These are phyloP conservation scores for Globisporangium paddicum DNA, from an alignment of 352 stramenopile species.

Conservation along the genomic window DNA sequence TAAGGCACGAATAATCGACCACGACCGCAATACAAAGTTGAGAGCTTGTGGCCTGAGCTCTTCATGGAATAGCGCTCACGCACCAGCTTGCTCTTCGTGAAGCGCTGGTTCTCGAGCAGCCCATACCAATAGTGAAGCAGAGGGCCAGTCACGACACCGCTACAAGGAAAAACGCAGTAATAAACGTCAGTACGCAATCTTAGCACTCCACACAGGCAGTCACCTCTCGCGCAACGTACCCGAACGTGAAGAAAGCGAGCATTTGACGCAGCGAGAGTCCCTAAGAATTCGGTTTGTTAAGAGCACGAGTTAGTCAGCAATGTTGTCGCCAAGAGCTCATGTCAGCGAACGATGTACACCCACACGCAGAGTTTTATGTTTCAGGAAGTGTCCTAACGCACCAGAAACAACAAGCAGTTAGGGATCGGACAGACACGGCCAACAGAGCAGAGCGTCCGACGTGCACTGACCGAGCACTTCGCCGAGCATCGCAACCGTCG, in stretches of 20 bases:
- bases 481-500: constrained; percentile 49
- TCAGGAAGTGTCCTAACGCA: constrained; percentile 50
- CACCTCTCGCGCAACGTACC: constrained; percentile 32
- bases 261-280: constrained; percentile 59
- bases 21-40: not conserved
- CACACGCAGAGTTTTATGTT: constrained; percentile 64
- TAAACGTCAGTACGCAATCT: not conserved
- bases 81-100: constrained; percentile 67
- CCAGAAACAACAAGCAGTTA: not conserved
- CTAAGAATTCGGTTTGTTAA: constrained; percentile 14
- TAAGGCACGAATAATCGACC: not conserved
- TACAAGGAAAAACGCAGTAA: constrained; percentile 11
- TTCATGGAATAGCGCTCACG: not conserved
- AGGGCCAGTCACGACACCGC: constrained; percentile 47
- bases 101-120: constrained; percentile 55
- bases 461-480: constrained; percentile 56
- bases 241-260: constrained; percentile 65
- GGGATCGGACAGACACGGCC: not conserved
- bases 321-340: not conserved
- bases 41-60: not conserved
- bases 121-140: constrained; percentile 70
- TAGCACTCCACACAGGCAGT: no score
- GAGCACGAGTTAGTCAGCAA: not conserved
- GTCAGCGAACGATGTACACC: not conserved
- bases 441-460: not conserved